phyloP scores from a whole-genome alignment of 2,329 filamentous ascomycete genomes.

The Alternaria sp. region DNA sequence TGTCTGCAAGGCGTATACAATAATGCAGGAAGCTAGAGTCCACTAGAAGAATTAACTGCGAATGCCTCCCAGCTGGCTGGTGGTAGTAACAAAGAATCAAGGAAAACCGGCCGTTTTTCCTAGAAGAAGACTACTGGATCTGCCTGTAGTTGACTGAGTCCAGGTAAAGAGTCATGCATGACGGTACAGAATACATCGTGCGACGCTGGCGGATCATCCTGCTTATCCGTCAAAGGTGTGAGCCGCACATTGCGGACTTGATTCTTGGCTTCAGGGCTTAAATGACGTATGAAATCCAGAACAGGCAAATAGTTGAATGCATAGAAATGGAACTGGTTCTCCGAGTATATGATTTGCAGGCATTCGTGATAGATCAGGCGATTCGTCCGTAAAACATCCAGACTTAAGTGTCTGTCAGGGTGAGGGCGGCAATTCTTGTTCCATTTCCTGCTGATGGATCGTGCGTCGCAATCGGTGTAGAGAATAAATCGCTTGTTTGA shows the following conservation, averaged over 20 bases:
- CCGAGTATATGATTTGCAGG: constrained; percentile 51
- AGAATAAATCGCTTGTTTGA: constrained; percentile 56
- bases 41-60: neutral
- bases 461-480: constrained; percentile 55
- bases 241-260: constrained; percentile 48
- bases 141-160: constrained; percentile 48
- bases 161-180: constrained; percentile 50
- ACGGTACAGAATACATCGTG: constrained; percentile 52
- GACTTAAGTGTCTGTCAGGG: constrained; percentile 43
- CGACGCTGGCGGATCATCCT: constrained; percentile 45
- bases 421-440: constrained; percentile 47
- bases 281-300: constrained; percentile 50
- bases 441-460: constrained; percentile 50
- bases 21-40: neutral
- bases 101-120: neutral
- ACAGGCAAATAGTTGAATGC: constrained; percentile 52
- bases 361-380: constrained; percentile 52
- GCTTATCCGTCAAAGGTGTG: constrained; percentile 49
- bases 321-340: constrained; percentile 53
- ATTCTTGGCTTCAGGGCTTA: constrained; percentile 50
- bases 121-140: constrained; percentile 51
- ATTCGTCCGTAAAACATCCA: constrained; percentile 50
- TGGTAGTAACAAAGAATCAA: neutral
- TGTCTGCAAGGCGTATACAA: neutral
- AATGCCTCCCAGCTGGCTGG: neutral